Conservation (phyloP, 768 basidiomycete species). For the Phanerodontia chrysosporium region DNA sequence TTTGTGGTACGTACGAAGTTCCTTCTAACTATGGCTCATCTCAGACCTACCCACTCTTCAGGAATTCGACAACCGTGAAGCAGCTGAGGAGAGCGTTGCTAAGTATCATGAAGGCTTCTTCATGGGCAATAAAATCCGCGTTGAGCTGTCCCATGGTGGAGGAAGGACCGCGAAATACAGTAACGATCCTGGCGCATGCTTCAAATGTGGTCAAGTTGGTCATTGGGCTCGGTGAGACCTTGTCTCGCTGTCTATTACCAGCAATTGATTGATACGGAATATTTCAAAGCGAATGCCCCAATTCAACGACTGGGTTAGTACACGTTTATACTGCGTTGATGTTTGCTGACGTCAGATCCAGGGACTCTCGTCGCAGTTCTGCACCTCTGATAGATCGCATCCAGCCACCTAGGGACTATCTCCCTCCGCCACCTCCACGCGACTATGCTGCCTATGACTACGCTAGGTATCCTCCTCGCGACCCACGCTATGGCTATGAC, state of each 20-base stretch:
- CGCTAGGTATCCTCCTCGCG: constrained; percentile 43
- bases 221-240: constrained; percentile 80
- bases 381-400: constrained; percentile 55
- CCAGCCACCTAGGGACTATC: constrained; percentile 49
- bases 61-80: constrained; percentile 81
- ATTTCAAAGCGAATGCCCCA: constrained; percentile 65
- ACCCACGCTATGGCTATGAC: constrained; percentile 58
- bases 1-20: constrained; percentile 65
- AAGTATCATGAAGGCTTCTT: constrained; percentile 89
- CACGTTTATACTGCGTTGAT: neutral
- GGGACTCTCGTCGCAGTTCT: constrained; percentile 39
- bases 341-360: neutral
- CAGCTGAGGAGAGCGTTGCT: constrained; percentile 82
- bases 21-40: neutral
- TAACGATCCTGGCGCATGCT: constrained; percentile 88
- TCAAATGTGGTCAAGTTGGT: constrained; percentile 80
- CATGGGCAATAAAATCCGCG: constrained; percentile 90
- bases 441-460: constrained; percentile 45
- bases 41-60: constrained; percentile 25
- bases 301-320: constrained; percentile 48
- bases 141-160: constrained; percentile 82
- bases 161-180: constrained; percentile 74
- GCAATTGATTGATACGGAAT: constrained; percentile 3
- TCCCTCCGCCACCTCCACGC: constrained; percentile 36
- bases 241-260: constrained; percentile 8